Evolutionary conservation across 139 green algal genomes (phyloP), one percentile per base, ranked within the genome.

Genomic region (Picochlorum sp.): DNA sequence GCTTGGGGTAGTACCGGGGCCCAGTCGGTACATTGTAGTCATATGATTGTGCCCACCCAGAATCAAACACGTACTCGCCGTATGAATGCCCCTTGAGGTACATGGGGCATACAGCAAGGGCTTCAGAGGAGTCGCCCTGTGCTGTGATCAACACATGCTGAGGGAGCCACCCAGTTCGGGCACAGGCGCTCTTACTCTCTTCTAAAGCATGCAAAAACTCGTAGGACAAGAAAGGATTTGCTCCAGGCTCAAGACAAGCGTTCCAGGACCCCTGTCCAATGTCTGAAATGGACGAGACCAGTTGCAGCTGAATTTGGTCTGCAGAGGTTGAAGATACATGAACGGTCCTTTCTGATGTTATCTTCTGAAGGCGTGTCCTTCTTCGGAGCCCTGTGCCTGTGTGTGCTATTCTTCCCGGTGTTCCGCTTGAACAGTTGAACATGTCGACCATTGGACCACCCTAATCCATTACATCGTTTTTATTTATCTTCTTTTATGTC

Each of bases 51-150:
- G 75, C 87, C 86, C 86, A 94, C 46, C 23, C 23, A 18, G 73
- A 62, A 68, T 96, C 89, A 71, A 96, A 96, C 3, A 96, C 87
- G 59, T 95, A 96, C 63, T 96, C 89, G 0, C 89, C 83, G 24
- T 62, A 72, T 1, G 14, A 80, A 65, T 96, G 86, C 0, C 38
- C 62, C 49, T 89, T 89, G 6, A 95, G 63, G 62, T 91, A 91
- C 57, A 90, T 57, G 2, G 87, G 87, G 21, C 64, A 56, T 24
- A 58, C 74, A 3, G 71, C 83, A 45, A 94, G 46, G 26, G 93
- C 10, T 58, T 81, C 46, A 0, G 56, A 61, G 2, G 49, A 63
- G 15, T 9, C 34, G 34, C 44, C 56, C 32, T 81, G 34, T 34
- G n/a, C 24, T 6, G 74, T 62, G 13, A 86, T 60, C 4, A 87